Percentiles rank a stretch among this genome's conserved stretches.
phyloP scores from a whole-genome alignment of 225 moss, liverwort and hornwort species.

The Bryoerythrophyllum caledonicum region DNA sequence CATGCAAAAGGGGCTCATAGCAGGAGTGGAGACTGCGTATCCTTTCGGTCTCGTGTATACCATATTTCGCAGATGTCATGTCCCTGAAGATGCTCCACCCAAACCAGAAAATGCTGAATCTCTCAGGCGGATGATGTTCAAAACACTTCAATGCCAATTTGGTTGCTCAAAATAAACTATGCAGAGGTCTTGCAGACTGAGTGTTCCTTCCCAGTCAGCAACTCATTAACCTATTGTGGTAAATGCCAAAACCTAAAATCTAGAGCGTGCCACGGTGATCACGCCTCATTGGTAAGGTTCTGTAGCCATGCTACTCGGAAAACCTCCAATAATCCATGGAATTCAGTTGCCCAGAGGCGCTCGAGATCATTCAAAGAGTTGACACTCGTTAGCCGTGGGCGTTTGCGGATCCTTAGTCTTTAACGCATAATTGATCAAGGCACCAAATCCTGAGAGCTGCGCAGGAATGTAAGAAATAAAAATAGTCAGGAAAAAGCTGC shows the following conservation, averaged over 20 bases:
- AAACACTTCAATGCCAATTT: not conserved
- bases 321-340: not conserved
- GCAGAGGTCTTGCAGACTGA: not conserved
- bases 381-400: not conserved
- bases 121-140: not conserved
- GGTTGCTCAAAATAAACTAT: not conserved
- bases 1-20: not conserved
- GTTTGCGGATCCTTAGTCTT: not conserved
- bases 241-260: not conserved
- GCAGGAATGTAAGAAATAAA: not conserved
- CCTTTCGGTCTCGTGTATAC: not conserved
- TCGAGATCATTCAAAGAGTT: slow-evolving; percentile 10
- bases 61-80: not conserved
- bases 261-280: not conserved
- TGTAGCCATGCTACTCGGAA: not conserved
- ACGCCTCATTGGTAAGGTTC: slow-evolving; percentile 3
- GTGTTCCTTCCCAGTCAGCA: not conserved
- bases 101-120: not conserved
- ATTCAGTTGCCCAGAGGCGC: not conserved
- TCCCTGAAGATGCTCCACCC: slow-evolving; percentile 2
- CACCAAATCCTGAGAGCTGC: slow-evolving; percentile 17
- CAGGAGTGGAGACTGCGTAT: not conserved
- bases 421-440: not conserved
- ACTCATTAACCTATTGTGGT: not conserved
- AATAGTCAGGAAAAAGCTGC: not conserved